phyloP scores from a whole-genome alignment of 345 rosid species.

The Ricinus communis region DNA sequence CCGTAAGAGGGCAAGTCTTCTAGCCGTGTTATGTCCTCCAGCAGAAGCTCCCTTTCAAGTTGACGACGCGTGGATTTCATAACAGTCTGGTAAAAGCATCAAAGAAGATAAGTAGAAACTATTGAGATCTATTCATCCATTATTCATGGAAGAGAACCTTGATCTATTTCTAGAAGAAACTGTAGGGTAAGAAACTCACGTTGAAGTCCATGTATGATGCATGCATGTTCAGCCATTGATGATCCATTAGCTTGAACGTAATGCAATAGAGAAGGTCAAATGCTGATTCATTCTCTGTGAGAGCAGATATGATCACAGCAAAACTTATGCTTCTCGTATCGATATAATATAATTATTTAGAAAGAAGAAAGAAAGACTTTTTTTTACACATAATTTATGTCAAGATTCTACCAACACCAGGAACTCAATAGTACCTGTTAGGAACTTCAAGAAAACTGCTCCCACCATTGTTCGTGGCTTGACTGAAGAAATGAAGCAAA shows the following conservation, averaged over 20 bases:
- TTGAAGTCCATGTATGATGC: conserved; percentile 99
- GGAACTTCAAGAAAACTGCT: conserved; percentile 84
- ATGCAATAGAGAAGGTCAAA: conserved; percentile 95
- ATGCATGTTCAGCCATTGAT: conserved; percentile 88
- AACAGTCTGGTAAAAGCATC: conserved; percentile 31
- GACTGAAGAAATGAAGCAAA: conserved; percentile 48
- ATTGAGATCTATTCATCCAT: too few relatives aligned
- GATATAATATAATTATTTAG: background rate
- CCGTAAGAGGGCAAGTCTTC: conserved; percentile 83
- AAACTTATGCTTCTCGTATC: background rate
- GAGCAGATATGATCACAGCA: conserved; percentile 4
- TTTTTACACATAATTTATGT: too few relatives aligned
- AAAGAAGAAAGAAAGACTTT: conserved; percentile 1
- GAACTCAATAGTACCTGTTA: conserved; percentile 54
- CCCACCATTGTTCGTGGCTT: conserved; percentile 83
- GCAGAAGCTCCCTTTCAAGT: conserved; percentile 80
- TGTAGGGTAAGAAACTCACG: conserved; percentile 39
- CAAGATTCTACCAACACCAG: background rate
- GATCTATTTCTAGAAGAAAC: conserved; percentile 7
- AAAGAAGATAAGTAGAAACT: background rate
- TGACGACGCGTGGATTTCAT: conserved; percentile 65
- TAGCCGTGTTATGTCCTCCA: conserved; percentile 58
- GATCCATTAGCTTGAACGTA: conserved; percentile 97
- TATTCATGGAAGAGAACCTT: background rate
- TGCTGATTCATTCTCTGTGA: conserved; percentile 80